Percentiles rank a stretch among this genome's conserved stretches.
phyloP scores from a whole-genome alignment of 257 asterid species.

The Penstemon davidsonii region DNA sequence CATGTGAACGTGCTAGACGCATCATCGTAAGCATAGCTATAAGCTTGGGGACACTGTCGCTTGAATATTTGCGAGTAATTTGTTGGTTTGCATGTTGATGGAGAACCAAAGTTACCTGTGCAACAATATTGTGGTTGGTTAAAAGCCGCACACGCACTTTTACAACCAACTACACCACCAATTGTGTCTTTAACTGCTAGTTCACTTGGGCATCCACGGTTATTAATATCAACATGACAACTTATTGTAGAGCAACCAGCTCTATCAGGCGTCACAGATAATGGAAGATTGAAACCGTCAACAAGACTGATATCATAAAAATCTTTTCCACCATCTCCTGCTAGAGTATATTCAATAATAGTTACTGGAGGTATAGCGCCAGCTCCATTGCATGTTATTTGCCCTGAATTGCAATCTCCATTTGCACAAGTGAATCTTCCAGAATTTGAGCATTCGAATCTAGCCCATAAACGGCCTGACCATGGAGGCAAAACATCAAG shows the following conservation, averaged over 20 bases:
- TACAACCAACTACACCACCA: constrained; percentile 43
- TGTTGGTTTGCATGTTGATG: constrained; percentile 43
- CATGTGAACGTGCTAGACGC: constrained; percentile 48
- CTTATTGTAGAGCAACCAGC: constrained; percentile 18
- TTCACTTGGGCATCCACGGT: constrained; percentile 33
- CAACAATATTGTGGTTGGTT: constrained; percentile 48
- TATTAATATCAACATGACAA: constrained; percentile 40
- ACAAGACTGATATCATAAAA: constrained; percentile 52
- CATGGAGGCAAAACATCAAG: constrained; percentile 34
- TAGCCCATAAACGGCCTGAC: constrained; percentile 61
- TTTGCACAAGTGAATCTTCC: constrained; percentile 35
- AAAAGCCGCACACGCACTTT: constrained; percentile 50
- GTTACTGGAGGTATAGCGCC: constrained; percentile 46
- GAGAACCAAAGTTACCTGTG: constrained; percentile 34
- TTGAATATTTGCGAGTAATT: constrained; percentile 41
- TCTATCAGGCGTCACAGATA: constrained; percentile 28
- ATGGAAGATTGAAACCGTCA: constrained; percentile 54
- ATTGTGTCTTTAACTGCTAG: constrained; percentile 25
- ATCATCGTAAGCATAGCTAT: constrained; percentile 65
- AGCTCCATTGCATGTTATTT: constrained; percentile 39
- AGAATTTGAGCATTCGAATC: constrained; percentile 35
- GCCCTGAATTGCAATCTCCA: constrained; percentile 48
- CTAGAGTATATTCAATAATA: constrained; percentile 42
- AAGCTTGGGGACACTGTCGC: constrained; percentile 50
- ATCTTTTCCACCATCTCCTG: constrained; percentile 27